Evolutionary conservation across 1,284 basidiomycete species (phyloP).

Genomic region (Trametes versicolor): DNA sequence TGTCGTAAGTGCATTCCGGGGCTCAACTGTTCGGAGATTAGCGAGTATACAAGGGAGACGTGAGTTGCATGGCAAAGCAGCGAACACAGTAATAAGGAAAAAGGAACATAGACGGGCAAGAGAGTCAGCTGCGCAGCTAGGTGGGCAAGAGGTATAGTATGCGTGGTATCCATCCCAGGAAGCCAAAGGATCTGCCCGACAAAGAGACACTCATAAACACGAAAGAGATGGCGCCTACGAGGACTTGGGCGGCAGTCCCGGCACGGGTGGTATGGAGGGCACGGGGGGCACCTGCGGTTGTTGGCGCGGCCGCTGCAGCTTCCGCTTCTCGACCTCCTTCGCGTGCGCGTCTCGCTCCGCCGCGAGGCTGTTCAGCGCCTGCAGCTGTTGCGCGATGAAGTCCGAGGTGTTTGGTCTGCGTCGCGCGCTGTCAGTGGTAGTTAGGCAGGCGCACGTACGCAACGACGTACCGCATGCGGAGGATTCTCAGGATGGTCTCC

Average conservation of each 20-base stretch:
- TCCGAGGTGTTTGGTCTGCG: conserved; percentile 82
- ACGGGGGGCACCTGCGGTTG: conserved; percentile 40
- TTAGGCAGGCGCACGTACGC: not conserved
- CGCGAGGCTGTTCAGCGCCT: conserved; percentile 79
- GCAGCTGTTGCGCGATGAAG: conserved; percentile 89
- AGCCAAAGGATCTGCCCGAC: conserved; percentile 15
- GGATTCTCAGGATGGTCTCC: conserved; percentile 92
- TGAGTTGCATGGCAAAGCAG: conserved; percentile 26
- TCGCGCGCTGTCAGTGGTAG: not conserved
- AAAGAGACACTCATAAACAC: conserved; percentile 1
- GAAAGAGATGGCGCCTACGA: conserved; percentile 14
- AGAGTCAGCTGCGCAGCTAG: conserved; percentile 17
- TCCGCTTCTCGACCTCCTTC: conserved; percentile 65
- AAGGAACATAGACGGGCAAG: conserved; percentile 8
- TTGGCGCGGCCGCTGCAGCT: conserved; percentile 48
- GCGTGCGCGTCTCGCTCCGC: conserved; percentile 74
- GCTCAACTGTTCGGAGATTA: conserved; percentile 13
- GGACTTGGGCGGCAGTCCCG: conserved; percentile 36
- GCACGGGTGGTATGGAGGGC: conserved; percentile 36
- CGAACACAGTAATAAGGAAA: conserved; percentile 12
- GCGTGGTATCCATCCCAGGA: conserved; percentile 38
- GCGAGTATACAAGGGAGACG: conserved; percentile 26
- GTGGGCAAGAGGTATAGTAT: conserved; percentile 35
- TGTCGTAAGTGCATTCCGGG: conserved; percentile 8
- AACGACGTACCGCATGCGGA: conserved; percentile 87